A percentile compares a stretch with the other conserved stretches of the same genome.
Evolutionary conservation across 768 basidiomycete species (phyloP).

Genomic region (Tephrocybe rancida): DNA sequence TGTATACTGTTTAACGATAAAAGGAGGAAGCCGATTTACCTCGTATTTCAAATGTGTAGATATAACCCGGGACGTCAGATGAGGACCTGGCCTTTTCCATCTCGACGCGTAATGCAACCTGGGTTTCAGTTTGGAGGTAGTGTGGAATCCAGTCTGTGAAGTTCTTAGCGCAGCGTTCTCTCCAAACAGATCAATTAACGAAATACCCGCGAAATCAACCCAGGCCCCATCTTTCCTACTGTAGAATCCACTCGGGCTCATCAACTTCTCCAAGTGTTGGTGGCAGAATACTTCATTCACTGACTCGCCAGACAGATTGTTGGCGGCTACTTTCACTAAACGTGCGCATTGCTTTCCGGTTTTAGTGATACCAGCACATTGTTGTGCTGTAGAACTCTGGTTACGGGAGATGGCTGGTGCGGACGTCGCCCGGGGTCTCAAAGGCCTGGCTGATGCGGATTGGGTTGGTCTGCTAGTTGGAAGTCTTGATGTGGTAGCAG

Average conservation of each 20-base stretch:
- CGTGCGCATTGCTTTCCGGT: conserved; percentile 64
- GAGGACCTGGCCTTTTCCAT: conserved; percentile 51
- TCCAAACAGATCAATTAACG: neutral
- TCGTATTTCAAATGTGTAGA: conserved; percentile 81
- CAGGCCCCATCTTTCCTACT: conserved; percentile 49
- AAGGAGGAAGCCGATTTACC: conserved; percentile 43
- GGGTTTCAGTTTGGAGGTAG: conserved; percentile 64
- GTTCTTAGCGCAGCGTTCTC: neutral
- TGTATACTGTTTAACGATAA: neutral
- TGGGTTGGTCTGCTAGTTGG: conserved; percentile 18
- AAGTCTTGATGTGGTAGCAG: conserved; percentile 21
- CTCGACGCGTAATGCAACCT: conserved; percentile 49
- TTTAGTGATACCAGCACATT: conserved; percentile 70
- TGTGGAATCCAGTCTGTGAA: conserved; percentile 67
- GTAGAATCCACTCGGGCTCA: conserved; percentile 59
- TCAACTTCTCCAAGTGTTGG: conserved; percentile 62
- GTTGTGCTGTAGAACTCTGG: conserved; percentile 37
- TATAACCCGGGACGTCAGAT: conserved; percentile 72
- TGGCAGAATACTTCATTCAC: conserved; percentile 55
- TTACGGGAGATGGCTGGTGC: conserved; percentile 19
- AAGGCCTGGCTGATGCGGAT: conserved; percentile 14
- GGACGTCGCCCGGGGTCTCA: conserved; percentile 23
- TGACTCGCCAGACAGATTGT: conserved; percentile 24
- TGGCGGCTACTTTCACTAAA: conserved; percentile 50
- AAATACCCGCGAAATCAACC: conserved; percentile 60